phyloP scores from a whole-genome alignment of 2,329 filamentous ascomycete species.

The Aspergillus neoniger region DNA sequence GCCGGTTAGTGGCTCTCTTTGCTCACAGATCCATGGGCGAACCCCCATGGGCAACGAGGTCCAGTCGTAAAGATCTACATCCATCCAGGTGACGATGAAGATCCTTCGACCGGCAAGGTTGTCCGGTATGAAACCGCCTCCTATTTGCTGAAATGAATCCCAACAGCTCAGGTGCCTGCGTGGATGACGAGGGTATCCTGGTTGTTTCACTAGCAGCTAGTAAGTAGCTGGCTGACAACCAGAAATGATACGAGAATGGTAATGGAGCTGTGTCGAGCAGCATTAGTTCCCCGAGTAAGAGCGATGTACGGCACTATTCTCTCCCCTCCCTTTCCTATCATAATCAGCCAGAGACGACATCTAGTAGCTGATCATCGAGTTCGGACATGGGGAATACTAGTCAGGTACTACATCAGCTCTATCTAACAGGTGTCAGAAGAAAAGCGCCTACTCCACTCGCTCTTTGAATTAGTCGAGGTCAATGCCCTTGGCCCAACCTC shows the following conservation, averaged over 20 bases:
- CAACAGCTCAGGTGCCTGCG: conserved; percentile 24
- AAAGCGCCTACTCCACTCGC: background rate
- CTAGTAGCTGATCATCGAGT: background rate
- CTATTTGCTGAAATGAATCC: conserved; percentile 9
- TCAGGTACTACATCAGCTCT: conserved; percentile 7
- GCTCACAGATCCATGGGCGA: background rate
- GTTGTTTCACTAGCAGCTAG: conserved; percentile 6
- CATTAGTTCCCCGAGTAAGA: background rate
- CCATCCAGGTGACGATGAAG: conserved; percentile 15
- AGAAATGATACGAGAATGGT: conserved; percentile 4
- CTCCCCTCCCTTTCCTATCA: background rate
- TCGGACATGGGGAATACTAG: conserved; percentile 2
- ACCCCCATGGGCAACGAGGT: background rate
- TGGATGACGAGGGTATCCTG: conserved; percentile 24
- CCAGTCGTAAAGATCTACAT: conserved; percentile 16
- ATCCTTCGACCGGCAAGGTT: conserved; percentile 12
- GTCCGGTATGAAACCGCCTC: conserved; percentile 7
- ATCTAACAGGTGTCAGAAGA: conserved; percentile 1
- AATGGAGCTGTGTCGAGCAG: background rate
- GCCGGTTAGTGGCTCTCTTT: background rate
- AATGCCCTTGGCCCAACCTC: conserved; percentile 12
- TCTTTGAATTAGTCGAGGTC: conserved; percentile 13
- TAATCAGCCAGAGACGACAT: conserved; percentile 4
- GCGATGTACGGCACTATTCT: background rate
- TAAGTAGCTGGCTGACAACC: background rate